phyloP scores from a whole-genome alignment of 164 flowering plant genomes.

The Chimonanthus praecox region DNA sequence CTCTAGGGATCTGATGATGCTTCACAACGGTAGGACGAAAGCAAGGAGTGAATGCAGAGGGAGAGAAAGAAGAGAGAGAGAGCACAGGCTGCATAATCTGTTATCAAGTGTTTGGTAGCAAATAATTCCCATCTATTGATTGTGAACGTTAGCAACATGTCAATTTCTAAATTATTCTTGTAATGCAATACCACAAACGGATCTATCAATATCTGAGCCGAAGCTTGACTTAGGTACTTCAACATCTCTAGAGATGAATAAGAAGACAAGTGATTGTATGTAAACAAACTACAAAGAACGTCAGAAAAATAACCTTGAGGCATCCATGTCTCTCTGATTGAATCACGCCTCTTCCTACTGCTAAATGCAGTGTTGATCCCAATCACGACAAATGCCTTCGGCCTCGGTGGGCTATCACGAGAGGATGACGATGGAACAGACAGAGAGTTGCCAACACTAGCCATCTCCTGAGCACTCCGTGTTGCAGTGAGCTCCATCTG shows the following conservation, averaged over 20 bases:
- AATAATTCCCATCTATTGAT: too few species aligned
- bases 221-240: neutral
- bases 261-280: neutral
- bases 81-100: too few species aligned
- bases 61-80: too few species aligned
- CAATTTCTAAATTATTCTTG: too few species aligned
- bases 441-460: conserved; percentile 18
- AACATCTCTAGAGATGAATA: neutral
- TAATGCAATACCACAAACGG: too few species aligned
- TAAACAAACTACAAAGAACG: neutral
- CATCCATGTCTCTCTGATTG: conserved; percentile 61
- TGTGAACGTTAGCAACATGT: too few species aligned
- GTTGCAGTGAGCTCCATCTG: conserved; percentile 78
- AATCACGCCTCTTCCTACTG: conserved; percentile 60
- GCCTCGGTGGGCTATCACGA: conserved; percentile 28
- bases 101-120: too few species aligned
- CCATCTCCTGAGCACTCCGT: conserved; percentile 44
- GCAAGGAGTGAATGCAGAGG: too few species aligned
- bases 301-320: conserved; percentile 42
- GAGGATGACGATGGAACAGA: conserved; percentile 11
- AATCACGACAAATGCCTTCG: conserved; percentile 80
- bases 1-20: too few species aligned
- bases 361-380: conserved; percentile 98
- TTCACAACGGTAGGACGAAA: too few species aligned
- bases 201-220: too few species aligned